Evolutionary conservation across 495 filamentous ascomycete genomes (phyloP).

Genomic region (Penicillium samsonianum): DNA sequence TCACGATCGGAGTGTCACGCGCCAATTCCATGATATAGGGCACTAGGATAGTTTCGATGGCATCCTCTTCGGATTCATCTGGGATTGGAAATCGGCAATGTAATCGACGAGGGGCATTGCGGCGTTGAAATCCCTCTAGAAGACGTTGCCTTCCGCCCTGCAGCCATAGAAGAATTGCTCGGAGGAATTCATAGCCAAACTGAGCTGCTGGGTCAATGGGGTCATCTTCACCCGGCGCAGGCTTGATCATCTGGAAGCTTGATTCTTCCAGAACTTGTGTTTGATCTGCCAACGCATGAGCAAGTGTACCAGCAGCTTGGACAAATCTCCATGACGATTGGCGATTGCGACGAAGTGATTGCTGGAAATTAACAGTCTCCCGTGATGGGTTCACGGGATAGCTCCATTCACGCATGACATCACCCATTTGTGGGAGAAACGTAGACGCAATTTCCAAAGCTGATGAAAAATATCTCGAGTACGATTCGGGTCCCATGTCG

Average conservation of each 20-base stretch:
- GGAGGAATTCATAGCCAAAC: conserved; percentile 65
- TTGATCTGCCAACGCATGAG: conserved; percentile 54
- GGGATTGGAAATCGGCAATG: conserved; percentile 54
- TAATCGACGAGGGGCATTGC: conserved; percentile 33
- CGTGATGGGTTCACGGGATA: conserved; percentile 59
- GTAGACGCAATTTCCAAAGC: conserved; percentile 51
- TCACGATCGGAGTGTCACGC: conserved; percentile 46
- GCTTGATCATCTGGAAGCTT: conserved; percentile 44
- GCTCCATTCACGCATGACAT: conserved; percentile 55
- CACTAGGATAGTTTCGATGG: conserved; percentile 57
- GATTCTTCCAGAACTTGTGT: conserved; percentile 22
- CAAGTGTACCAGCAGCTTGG: conserved; percentile 65
- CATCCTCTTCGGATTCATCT: conserved; percentile 46
- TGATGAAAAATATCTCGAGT: conserved; percentile 46
- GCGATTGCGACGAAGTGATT: conserved; percentile 58
- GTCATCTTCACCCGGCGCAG: conserved; percentile 51
- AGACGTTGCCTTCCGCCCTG: conserved; percentile 56
- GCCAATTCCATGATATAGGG: conserved; percentile 60
- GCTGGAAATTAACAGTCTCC: conserved; percentile 55
- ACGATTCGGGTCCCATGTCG: conserved; percentile 32
- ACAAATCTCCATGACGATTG: conserved; percentile 63
- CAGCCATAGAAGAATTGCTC: conserved; percentile 64
- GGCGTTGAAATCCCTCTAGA: conserved; percentile 56
- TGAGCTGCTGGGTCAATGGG: conserved; percentile 44
- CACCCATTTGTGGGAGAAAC: conserved; percentile 56